These are phyloP conservation scores for Lizonia empirigonia DNA, from an alignment of 2,329 filamentous ascomycete genomes.

Conservation along the genomic window DNA sequence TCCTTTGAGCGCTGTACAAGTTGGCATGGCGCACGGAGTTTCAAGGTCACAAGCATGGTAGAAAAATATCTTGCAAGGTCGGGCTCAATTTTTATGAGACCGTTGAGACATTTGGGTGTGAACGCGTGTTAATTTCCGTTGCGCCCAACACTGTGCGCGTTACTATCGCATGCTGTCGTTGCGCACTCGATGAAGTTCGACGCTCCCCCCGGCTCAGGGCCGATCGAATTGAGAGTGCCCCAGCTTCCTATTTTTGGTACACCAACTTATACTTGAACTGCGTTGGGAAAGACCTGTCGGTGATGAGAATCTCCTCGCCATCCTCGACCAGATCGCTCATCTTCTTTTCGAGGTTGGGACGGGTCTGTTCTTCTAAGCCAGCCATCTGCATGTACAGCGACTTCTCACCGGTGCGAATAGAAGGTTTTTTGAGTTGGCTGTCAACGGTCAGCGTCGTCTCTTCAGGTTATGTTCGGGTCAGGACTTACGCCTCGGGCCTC, in stretches of 20 bases:
- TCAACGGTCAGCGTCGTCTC: slow-evolving; percentile 19
- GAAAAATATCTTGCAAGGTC: not conserved
- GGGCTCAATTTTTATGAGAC: not conserved
- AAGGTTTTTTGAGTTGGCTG: slow-evolving; percentile 87
- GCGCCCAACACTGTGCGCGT: not conserved
- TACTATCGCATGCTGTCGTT: not conserved
- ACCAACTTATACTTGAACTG: slow-evolving; percentile 67
- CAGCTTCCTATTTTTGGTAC: slow-evolving; percentile 47
- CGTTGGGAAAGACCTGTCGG: slow-evolving; percentile 85
- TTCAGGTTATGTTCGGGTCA: not conserved
- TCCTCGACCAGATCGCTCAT: slow-evolving; percentile 76
- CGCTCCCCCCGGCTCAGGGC: not conserved
- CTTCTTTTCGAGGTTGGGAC: slow-evolving; percentile 79
- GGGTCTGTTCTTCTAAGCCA: slow-evolving; percentile 81
- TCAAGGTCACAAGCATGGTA: slow-evolving; percentile 2
- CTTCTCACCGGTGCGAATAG: slow-evolving; percentile 77
- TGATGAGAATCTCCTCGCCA: slow-evolving; percentile 89
- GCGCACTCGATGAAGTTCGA: not conserved
- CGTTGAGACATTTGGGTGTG: not conserved
- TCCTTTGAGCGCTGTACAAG: slow-evolving; percentile 3
- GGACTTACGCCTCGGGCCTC: slow-evolving; percentile 71
- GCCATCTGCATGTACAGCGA: slow-evolving; percentile 91
- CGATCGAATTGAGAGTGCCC: not conserved
- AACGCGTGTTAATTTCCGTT: not conserved
- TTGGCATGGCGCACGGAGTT: slow-evolving; percentile 8